These are phyloP conservation scores for Gnetum montanum DNA, from an alignment of 75 land plant species.

Conservation along the genomic window DNA sequence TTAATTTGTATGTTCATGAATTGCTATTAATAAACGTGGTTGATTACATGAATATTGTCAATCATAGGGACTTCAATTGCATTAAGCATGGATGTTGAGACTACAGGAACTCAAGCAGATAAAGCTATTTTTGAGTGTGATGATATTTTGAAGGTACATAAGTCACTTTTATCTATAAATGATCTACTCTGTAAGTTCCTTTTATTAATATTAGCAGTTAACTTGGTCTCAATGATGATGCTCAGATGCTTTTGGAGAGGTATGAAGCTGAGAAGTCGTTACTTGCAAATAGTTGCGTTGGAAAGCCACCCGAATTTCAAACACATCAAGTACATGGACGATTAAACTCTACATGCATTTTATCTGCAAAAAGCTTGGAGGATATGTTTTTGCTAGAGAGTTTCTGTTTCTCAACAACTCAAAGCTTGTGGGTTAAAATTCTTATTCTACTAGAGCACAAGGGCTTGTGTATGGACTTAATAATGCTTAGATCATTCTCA, in stretches of 20 bases:
- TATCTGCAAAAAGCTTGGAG: neutral
- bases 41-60: no score
- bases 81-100: no score
- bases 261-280: conserved; percentile 30
- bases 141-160: conserved; percentile 4
- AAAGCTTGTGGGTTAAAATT: conserved; percentile 32
- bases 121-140: neutral
- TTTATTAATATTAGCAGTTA: no score
- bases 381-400: conserved; percentile 13
- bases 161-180: no score
- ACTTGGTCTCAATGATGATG: no score
- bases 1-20: no score
- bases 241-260: conserved; percentile 46
- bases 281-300: neutral
- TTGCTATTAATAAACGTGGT: no score
- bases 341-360: neutral
- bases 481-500: conserved; percentile 36
- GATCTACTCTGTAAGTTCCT: no score
- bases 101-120: no score
- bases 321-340: neutral
- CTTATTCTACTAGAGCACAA: conserved; percentile 30
- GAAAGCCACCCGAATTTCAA: neutral
- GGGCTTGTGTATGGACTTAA: conserved; percentile 40
- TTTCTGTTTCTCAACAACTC: conserved; percentile 18
- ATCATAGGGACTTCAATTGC: no score